Base-by-base conservation (phyloP, 164 flowering plant species). In the Kalanchoe fedtschenkoi region DNA sequence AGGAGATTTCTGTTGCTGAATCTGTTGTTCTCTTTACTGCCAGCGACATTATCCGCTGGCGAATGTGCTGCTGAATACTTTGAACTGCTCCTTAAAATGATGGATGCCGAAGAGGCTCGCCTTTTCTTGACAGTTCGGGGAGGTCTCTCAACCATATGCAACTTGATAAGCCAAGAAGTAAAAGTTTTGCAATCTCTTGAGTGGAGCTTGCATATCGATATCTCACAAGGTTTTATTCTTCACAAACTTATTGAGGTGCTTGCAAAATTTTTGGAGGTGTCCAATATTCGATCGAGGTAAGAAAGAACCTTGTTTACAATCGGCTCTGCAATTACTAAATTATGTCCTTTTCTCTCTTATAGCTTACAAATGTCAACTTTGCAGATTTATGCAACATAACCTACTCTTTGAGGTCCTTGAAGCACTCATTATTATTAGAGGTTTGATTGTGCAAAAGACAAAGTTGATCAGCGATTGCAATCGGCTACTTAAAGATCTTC, bases 21-120 rank as follows among this genome's bases (percentile, higher is more conserved):
- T 66, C 72, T 95, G 60, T 77, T 95, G 6, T 81, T 89, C 79
- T 76, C 77, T 35, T 74, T 89, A 74, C 70, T 95, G 35, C 90
- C 99, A 0, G 93, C 93, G 56, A 89, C 97, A n/a, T 86, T 95
- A 32, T 70, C 93, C 70, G 87, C 86, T 72, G 99, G 97, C 65
- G 99, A 95, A 78, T 86, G 89, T 82, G 91, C 97, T 53, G 95
- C 89, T 4, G 99, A 95, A 60, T 95, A 91, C 72, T 95, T 91
- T 75, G 99, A 95, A 32, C 71, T 89, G 74, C 90, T 95, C 33
- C 87, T 89, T 70, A 91, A 76, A 73, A 95, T 95, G 97, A 77
- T 87, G 65, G 97, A 89, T 28, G 73, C 87, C 8, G 96, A 95
- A 72, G 99, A 95, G 80, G 86, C 97, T 63, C 87, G 95, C 41